A percentile compares a stretch with the other conserved stretches of the same genome.
Conservation (phyloP, 192 early-diverging fungal species). For the Coemansia sp. region DNA sequence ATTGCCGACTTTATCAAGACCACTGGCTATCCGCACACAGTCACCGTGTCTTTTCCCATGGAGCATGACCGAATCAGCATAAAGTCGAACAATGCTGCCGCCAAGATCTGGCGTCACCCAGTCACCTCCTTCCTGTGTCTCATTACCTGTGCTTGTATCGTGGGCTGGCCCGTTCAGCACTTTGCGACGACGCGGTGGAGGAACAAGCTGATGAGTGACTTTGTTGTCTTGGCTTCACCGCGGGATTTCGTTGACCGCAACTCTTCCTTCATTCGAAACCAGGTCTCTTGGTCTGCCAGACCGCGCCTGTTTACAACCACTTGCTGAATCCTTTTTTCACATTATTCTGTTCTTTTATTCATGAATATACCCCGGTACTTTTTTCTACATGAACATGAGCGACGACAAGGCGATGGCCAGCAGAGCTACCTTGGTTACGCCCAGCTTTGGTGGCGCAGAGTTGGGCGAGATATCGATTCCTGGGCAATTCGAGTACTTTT, state of each 20-base stretch:
- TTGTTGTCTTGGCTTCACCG: constrained; percentile 43
- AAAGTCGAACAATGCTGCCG: constrained; percentile 19
- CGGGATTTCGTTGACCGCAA: constrained; percentile 38
- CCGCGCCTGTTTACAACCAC: constrained; percentile 5
- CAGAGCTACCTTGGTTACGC: constrained; percentile 34
- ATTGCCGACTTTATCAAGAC: constrained; percentile 15
- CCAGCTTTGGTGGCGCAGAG: constrained; percentile 3
- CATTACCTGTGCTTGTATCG: constrained; percentile 37
- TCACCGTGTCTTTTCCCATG: constrained; percentile 39
- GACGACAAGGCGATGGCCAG: constrained; percentile 31
- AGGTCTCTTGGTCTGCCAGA: constrained; percentile 29
- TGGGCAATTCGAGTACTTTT: constrained; percentile 28
- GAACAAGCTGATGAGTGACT: constrained; percentile 47
- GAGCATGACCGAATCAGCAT: constrained; percentile 32
- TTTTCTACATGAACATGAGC: constrained; percentile 17
- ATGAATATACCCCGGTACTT: background rate
- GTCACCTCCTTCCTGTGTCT: constrained; percentile 37
- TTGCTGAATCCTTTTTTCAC: background rate
- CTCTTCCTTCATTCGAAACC: constrained; percentile 36
- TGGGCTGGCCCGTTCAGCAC: constrained; percentile 46
- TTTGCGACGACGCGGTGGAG: constrained; percentile 28
- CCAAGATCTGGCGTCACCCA: constrained; percentile 39
- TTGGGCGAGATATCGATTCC: constrained; percentile 37
- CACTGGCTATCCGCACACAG: constrained; percentile 45
- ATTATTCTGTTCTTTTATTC: background rate